These are phyloP conservation scores for Blastocladiella emersonii DNA, from an alignment of 371 early-diverging fungal genomes.

Conservation along the genomic window DNA sequence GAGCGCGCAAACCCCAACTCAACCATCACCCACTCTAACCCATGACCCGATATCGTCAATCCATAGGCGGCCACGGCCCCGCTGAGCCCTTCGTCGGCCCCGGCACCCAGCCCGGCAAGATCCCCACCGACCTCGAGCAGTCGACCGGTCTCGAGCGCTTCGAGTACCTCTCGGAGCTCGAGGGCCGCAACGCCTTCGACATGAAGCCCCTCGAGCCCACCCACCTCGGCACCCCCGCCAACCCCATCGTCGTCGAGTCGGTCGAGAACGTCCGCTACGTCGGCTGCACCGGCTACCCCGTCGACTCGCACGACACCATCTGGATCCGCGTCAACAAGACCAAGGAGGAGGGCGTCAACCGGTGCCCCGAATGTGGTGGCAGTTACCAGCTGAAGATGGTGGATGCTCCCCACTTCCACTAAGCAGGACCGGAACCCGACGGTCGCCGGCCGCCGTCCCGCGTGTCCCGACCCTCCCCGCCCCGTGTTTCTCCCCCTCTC, in stretches of 20 bases:
- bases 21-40: no score
- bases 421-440: no score
- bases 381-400: constrained; percentile 41
- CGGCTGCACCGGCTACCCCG: constrained; percentile 83
- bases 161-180: constrained; percentile 70
- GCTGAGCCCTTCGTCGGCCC: constrained; percentile 6
- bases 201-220: constrained; percentile 63
- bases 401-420: background rate
- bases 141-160: constrained; percentile 83
- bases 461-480: no score
- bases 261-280: constrained; percentile 69
- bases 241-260: constrained; percentile 78
- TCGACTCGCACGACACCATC: constrained; percentile 71
- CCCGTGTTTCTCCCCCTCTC: no score
- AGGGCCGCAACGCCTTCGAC: constrained; percentile 79
- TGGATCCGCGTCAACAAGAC: constrained; percentile 62
- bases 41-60: no score
- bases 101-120: constrained; percentile 7
- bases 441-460: no score
- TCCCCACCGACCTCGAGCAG: constrained; percentile 80
- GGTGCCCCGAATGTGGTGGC: constrained; percentile 93
- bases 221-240: constrained; percentile 61
- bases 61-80: background rate
- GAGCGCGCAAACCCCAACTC: no score
- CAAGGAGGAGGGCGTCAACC: constrained; percentile 54